phyloP scores from a whole-genome alignment of 2,329 filamentous ascomycete genomes.

The Cytospora piceae region DNA sequence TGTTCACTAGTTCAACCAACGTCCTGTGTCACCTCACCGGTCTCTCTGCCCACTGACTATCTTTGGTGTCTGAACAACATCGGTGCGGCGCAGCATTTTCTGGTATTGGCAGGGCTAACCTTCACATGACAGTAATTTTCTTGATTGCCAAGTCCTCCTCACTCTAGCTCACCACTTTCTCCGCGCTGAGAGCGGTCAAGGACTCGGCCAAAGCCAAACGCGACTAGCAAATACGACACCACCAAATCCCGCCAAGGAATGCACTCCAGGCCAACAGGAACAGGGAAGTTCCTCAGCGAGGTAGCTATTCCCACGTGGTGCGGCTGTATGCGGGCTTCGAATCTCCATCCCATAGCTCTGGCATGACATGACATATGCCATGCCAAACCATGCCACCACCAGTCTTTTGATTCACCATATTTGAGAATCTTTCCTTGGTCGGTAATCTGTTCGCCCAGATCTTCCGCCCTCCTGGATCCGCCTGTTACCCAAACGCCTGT shows the following conservation, averaged over 20 bases:
- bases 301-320: conserved; percentile 17
- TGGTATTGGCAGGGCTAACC: neutral
- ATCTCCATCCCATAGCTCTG: conserved; percentile 10
- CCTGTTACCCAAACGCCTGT: conserved; percentile 42
- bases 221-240: conserved; percentile 17
- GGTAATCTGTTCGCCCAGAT: conserved; percentile 14
- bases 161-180: conserved; percentile 17
- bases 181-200: conserved; percentile 21
- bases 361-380: neutral
- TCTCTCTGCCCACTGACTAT: neutral
- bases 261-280: conserved; percentile 3
- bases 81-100: neutral
- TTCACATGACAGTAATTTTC: conserved; percentile 19
- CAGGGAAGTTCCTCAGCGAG: neutral
- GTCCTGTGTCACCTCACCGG: neutral
- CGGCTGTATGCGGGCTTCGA: conserved; percentile 11
- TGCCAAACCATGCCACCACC: neutral
- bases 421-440: conserved; percentile 8
- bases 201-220: conserved; percentile 14
- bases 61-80: neutral
- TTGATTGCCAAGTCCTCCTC: conserved; percentile 25
- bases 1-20: neutral
- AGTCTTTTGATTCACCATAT: conserved; percentile 11
- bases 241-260: conserved; percentile 23
- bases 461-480: conserved; percentile 12